Conservation (phyloP, 1,284 basidiomycete species). For the Schizopora paradoxa region DNA sequence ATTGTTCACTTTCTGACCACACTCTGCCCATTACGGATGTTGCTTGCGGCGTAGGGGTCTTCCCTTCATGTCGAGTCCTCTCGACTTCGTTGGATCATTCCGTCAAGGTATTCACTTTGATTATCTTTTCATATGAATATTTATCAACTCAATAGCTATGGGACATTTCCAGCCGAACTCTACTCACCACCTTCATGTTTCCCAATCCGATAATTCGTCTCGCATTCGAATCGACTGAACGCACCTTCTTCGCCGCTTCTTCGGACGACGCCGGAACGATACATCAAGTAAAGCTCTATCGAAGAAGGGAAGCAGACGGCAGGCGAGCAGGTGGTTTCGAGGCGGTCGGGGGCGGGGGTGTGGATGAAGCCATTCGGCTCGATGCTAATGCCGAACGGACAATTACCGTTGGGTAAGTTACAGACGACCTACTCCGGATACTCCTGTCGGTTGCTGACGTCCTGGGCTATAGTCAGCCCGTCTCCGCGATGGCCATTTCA, state of each 20-base stretch:
- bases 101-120: slow-evolving; percentile 64
- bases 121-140: slow-evolving; percentile 1
- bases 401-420: slow-evolving; percentile 55
- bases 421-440: slow-evolving; percentile 11
- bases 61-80: slow-evolving; percentile 74
- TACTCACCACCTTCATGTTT: slow-evolving; percentile 85
- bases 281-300: slow-evolving; percentile 79
- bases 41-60: slow-evolving; percentile 69
- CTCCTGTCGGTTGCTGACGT: slow-evolving; percentile 17
- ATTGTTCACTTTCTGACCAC: slow-evolving; percentile 84
- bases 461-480: slow-evolving; percentile 42
- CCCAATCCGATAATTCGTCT: slow-evolving; percentile 66
- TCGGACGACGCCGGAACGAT: slow-evolving; percentile 53
- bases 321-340: slow-evolving; percentile 45
- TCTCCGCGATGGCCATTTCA: slow-evolving; percentile 74
- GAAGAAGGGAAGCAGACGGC: slow-evolving; percentile 47
- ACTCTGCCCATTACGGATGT: slow-evolving; percentile 86
- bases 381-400: slow-evolving; percentile 49
- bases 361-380: slow-evolving; percentile 61
- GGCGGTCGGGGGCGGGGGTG: slow-evolving; percentile 73
- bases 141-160: slow-evolving; percentile 50
- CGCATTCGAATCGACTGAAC: slow-evolving; percentile 79
- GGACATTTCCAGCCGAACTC: slow-evolving; percentile 71
- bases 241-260: slow-evolving; percentile 82
- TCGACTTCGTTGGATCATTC: slow-evolving; percentile 86